Evolutionary conservation across 2,329 filamentous ascomycete genomes (phyloP).

Genomic region (Calonectria pseudoreteaudii): DNA sequence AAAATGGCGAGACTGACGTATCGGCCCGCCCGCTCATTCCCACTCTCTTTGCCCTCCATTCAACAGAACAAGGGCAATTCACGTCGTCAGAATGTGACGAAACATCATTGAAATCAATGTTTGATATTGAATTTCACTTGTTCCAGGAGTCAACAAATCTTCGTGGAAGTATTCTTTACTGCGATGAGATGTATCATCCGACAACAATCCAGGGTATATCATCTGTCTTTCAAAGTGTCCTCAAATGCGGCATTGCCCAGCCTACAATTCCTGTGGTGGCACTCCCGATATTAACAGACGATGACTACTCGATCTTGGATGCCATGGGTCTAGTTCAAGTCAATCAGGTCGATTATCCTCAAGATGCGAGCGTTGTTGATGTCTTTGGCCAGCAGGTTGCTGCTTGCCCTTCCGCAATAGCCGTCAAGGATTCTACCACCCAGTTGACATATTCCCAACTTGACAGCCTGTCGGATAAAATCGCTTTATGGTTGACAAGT

Average conservation of each 20-base stretch:
- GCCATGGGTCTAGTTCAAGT: background rate
- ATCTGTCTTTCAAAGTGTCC: background rate
- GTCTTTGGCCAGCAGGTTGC: constrained; percentile 34
- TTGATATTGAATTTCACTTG: background rate
- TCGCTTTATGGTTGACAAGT: constrained; percentile 33
- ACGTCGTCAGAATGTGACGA: no score
- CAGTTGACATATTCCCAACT: constrained; percentile 40
- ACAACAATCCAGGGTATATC: background rate
- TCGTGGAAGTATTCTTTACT: no score
- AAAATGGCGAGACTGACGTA: no score
- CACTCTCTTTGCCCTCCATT: no score
- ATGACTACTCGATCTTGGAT: background rate
- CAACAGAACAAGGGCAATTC: no score
- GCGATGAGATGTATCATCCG: no score
- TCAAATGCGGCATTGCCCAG: background rate
- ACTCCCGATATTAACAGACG: background rate
- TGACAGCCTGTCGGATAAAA: constrained; percentile 27
- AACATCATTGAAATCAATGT: background rate
- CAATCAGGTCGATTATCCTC: background rate
- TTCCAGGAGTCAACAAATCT: background rate
- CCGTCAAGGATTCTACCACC: constrained; percentile 29
- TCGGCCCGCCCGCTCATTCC: no score
- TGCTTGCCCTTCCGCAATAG: constrained; percentile 16
- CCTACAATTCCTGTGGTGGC: background rate
- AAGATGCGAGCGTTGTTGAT: constrained; percentile 31